Evolutionary conservation across 495 filamentous ascomycete genomes (phyloP).

Genomic region (Lophiotrema nucula): DNA sequence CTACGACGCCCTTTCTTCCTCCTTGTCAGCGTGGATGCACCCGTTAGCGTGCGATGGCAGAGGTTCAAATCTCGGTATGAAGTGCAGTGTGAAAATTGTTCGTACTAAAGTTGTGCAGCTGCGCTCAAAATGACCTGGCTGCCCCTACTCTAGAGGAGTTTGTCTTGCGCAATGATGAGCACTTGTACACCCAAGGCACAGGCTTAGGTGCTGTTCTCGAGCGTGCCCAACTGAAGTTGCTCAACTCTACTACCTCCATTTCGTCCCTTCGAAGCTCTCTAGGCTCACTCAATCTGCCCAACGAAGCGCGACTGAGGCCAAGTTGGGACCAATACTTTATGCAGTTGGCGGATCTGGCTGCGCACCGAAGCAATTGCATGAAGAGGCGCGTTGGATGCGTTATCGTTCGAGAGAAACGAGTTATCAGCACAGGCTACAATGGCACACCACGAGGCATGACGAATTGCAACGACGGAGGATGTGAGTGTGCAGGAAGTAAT

Average conservation of each 20-base stretch:
- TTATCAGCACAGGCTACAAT: conserved; percentile 97
- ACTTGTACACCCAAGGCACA: conserved; percentile 66
- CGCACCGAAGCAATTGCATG: conserved; percentile 95
- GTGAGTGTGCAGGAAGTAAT: too few relatives aligned
- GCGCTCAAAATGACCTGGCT: conserved; percentile 44
- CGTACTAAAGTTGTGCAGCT: conserved; percentile 40
- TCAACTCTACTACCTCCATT: conserved; percentile 77
- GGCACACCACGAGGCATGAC: conserved; percentile 81
- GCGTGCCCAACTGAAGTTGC: conserved; percentile 74
- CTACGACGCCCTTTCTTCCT: conserved; percentile 85
- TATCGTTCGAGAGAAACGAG: conserved; percentile 80
- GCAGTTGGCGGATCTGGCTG: conserved; percentile 86
- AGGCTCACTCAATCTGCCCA: conserved; percentile 65
- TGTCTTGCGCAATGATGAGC: conserved; percentile 67
- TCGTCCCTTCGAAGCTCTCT: conserved; percentile 67
- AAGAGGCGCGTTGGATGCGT: conserved; percentile 94
- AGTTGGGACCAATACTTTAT: conserved; percentile 98
- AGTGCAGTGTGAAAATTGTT: not conserved
- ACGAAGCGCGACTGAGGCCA: conserved; percentile 79
- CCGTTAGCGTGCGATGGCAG: conserved; percentile 76
- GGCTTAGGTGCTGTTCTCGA: conserved; percentile 73
- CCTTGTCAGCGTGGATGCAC: conserved; percentile 87
- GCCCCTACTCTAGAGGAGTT: conserved; percentile 72
- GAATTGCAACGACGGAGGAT: conserved; percentile 94
- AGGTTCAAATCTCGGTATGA: conserved; percentile 60